These are phyloP conservation scores for Vanrija pseudolonga DNA, from an alignment of 1,284 basidiomycete species.

Conservation along the genomic window DNA sequence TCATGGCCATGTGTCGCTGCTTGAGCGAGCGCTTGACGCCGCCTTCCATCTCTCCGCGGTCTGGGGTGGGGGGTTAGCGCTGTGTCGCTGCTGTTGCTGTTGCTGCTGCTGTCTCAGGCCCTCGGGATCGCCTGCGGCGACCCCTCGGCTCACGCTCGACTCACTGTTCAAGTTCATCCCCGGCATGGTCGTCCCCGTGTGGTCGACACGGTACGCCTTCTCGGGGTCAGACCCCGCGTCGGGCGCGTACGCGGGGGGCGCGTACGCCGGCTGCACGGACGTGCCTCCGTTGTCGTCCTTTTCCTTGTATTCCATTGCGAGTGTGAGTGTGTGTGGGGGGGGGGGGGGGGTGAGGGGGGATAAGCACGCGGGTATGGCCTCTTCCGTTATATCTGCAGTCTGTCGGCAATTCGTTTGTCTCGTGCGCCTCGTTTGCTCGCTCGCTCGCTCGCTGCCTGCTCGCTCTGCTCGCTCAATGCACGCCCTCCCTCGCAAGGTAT, in stretches of 20 bases:
- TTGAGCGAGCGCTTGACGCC: conserved; percentile 42
- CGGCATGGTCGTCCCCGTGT: not conserved
- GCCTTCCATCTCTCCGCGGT: conserved; percentile 22
- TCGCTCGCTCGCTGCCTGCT: too few species aligned
- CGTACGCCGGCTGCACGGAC: not conserved
- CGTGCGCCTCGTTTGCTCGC: too few species aligned
- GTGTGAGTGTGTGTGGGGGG: too few species aligned
- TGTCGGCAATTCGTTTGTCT: too few species aligned
- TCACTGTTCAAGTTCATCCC: conserved; percentile 2
- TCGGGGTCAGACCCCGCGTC: not conserved
- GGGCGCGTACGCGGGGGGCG: not conserved
- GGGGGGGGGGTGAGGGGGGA: too few species aligned
- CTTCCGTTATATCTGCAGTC: too few species aligned
- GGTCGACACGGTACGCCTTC: not conserved
- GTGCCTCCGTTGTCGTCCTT: too few species aligned
- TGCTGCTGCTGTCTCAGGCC: too few species aligned
- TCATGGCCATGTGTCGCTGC: conserved; percentile 50
- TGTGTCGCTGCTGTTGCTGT: not conserved
- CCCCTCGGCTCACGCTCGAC: not conserved
- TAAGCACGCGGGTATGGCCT: too few species aligned
- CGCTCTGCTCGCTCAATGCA: too few species aligned
- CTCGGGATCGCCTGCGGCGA: not conserved
- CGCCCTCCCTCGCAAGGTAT: too few species aligned
- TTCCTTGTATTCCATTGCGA: too few species aligned
- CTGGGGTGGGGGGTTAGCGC: conserved; percentile 2